Evolutionary conservation across 306 rosid species (phyloP).

Genomic region (Fragaria vesca): DNA sequence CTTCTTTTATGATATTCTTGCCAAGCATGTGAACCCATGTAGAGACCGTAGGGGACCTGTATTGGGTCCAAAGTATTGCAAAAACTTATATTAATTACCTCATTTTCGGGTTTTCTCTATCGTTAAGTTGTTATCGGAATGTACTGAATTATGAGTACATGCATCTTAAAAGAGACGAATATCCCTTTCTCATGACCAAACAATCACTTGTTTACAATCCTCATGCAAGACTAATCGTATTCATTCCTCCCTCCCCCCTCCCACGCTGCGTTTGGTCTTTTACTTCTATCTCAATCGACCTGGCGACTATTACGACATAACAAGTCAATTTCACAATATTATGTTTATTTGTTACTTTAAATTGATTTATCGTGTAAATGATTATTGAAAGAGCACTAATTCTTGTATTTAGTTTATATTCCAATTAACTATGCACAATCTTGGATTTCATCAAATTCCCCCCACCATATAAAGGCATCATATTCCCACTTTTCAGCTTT

Average conservation of each 20-base stretch:
- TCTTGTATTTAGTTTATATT: background rate
- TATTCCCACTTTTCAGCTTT: conserved; percentile 40
- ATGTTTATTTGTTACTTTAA: background rate
- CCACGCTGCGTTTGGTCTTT: no score
- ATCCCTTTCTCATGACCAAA: background rate
- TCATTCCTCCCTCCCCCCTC: background rate
- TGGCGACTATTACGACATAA: background rate
- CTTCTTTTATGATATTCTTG: conserved; percentile 47
- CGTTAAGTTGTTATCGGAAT: background rate
- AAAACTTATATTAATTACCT: background rate
- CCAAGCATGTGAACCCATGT: conserved; percentile 58
- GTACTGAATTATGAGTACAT: background rate
- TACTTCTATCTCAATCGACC: background rate
- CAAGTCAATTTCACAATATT: background rate
- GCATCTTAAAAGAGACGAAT: background rate
- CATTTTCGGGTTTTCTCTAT: background rate
- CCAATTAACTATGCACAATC: conserved; percentile 10
- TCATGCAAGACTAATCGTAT: background rate
- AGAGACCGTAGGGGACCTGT: conserved; percentile 28
- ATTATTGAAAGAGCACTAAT: background rate
- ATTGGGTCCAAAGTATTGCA: background rate
- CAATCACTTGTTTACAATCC: background rate
- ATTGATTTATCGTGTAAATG: background rate
- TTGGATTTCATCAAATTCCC: conserved; percentile 14
- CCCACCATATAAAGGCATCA: conserved; percentile 36